phyloP scores from a whole-genome alignment of 2,329 filamentous ascomycete genomes.

The Elsinoe australis region DNA sequence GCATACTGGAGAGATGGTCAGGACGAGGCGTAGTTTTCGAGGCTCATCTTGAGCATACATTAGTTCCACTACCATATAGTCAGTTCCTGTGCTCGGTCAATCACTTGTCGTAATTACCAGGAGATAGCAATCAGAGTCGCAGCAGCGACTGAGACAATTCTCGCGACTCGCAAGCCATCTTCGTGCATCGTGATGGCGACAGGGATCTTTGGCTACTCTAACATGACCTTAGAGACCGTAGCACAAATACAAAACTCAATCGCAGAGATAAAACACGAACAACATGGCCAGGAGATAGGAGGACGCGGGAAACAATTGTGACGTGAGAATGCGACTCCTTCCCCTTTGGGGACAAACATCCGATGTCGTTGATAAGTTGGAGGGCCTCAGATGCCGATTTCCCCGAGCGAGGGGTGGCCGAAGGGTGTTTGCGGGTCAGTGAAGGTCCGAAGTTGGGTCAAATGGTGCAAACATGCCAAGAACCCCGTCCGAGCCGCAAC shows the following conservation, averaged over 20 bases:
- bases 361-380: not conserved
- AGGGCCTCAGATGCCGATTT: slow-evolving; percentile 12
- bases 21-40: not conserved
- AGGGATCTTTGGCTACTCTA: not conserved
- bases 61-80: slow-evolving; percentile 55
- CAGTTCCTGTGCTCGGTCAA: not conserved
- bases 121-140: slow-evolving; percentile 79
- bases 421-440: not conserved
- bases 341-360: not conserved
- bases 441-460: not conserved
- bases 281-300: slow-evolving; percentile 16
- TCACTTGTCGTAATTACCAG: slow-evolving; percentile 39
- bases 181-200: slow-evolving; percentile 38
- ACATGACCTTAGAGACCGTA: no score
- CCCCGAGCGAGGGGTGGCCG: not conserved
- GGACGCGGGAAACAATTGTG: not conserved
- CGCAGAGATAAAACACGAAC: no score
- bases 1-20: slow-evolving; percentile 61
- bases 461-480: slow-evolving; percentile 11
- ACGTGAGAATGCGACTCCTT: slow-evolving; percentile 12
- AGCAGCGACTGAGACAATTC: slow-evolving; percentile 74
- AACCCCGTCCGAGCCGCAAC: not conserved
- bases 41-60: slow-evolving; percentile 50
- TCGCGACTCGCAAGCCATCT: slow-evolving; percentile 51
- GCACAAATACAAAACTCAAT: no score